Percentiles rank a stretch among this genome's conserved stretches.
phyloP scores from a whole-genome alignment of 169 alveolate species.

The Cryptosporidium ubiquitum region DNA sequence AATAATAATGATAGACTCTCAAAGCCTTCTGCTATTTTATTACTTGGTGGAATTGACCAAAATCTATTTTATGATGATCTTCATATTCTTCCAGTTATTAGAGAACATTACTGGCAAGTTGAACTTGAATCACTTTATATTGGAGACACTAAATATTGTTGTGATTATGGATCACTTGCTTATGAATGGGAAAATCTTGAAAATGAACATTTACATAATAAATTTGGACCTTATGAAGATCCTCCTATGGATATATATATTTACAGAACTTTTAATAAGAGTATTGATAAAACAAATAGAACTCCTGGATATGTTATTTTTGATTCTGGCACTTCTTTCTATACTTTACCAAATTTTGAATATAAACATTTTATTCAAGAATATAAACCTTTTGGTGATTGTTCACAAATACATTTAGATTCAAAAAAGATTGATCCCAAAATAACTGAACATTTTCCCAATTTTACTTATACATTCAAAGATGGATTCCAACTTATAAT shows the following conservation, averaged over 20 bases:
- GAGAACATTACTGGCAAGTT: conserved; percentile 91
- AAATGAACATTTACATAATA: conserved; percentile 30
- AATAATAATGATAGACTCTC: conserved; percentile 10
- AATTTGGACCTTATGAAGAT: conserved; percentile 58
- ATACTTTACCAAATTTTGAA: conserved; percentile 86
- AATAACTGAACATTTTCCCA: conserved; percentile 74
- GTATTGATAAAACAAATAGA: conserved; percentile 8
- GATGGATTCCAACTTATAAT: conserved; percentile 5
- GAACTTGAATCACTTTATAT: conserved; percentile 84
- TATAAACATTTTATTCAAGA: conserved; percentile 76
- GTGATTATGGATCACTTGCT: conserved; percentile 80
- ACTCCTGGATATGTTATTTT: conserved; percentile 82
- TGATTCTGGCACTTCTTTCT: conserved; percentile 89
- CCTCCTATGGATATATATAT: conserved; percentile 48
- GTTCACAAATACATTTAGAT: conserved; percentile 63
- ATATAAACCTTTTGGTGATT: conserved; percentile 79
- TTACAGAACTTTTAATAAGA: conserved; percentile 20
- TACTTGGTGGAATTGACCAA: conserved; percentile 87
- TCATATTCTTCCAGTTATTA: conserved; percentile 86
- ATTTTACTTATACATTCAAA: conserved; percentile 79
- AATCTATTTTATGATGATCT: conserved; percentile 82
- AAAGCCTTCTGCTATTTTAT: conserved; percentile 81
- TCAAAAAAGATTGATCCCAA: conserved; percentile 48
- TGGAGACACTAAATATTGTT: conserved; percentile 86
- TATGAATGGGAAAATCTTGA: conserved; percentile 64